phyloP scores from a whole-genome alignment of 345 rosid genomes.

The Rubroshorea leprosula region DNA sequence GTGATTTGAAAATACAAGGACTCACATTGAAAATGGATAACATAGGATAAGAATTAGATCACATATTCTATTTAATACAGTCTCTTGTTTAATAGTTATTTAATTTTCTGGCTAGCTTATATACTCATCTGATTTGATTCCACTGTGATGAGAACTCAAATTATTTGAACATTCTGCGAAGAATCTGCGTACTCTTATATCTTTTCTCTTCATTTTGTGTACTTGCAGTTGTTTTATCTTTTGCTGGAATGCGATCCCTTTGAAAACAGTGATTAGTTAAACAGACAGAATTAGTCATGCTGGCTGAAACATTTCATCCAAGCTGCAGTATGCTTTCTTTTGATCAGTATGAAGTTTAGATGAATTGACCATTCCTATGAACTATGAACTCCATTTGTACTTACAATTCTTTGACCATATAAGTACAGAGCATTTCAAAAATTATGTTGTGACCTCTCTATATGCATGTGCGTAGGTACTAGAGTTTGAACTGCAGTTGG shows the following conservation, averaged over 20 bases:
- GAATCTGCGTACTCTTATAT: too few species aligned
- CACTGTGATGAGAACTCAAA: neutral
- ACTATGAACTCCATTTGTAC: too few species aligned
- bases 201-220: too few species aligned
- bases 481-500: constrained; percentile 6
- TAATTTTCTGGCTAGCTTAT: neutral
- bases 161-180: too few species aligned
- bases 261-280: too few species aligned
- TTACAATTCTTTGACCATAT: too few species aligned
- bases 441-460: constrained; percentile 15
- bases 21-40: constrained; percentile 1
- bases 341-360: too few species aligned
- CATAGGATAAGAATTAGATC: constrained; percentile 5
- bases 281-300: too few species aligned
- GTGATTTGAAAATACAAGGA: constrained; percentile 8
- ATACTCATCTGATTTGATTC: neutral
- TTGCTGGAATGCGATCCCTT: neutral
- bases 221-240: neutral
- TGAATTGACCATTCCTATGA: too few species aligned
- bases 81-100: neutral
- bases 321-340: too few species aligned
- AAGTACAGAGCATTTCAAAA: too few species aligned
- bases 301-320: too few species aligned
- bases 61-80: constrained; percentile 1
- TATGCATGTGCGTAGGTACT: constrained; percentile 33